Evolutionary conservation across 805 yeast species (phyloP).

Genomic region (Maudiozyma bulderi): DNA sequence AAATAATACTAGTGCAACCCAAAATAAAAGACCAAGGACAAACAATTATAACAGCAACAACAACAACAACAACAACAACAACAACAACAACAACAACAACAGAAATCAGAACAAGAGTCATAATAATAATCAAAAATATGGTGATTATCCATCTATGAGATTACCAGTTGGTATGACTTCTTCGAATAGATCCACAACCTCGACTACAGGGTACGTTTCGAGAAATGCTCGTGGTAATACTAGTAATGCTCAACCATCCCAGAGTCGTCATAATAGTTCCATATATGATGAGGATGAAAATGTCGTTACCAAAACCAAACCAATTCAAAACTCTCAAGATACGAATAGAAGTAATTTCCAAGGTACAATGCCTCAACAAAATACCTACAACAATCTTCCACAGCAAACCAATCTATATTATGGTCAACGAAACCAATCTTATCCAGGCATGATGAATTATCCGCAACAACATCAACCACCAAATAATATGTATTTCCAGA

Average conservation of each 20-base stretch:
- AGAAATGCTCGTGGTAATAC: conserved; percentile 4
- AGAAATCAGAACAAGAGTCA: not conserved
- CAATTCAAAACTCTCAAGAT: too few species aligned
- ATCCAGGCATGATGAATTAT: too few species aligned
- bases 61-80: not conserved
- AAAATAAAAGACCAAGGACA: conserved; percentile 1
- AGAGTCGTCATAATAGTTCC: not conserved
- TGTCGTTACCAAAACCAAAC: not conserved
- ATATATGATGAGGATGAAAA: not conserved
- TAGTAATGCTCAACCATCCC: not conserved
- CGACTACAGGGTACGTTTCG: conserved; percentile 5
- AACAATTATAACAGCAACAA: not conserved
- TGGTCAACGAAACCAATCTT: too few species aligned
- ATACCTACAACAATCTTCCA: too few species aligned
- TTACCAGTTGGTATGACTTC: conserved; percentile 10
- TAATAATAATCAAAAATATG: not conserved
- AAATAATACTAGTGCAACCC: conserved; percentile 5
- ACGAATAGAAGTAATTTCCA: too few species aligned
- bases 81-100: not conserved
- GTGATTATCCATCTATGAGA: conserved; percentile 7
- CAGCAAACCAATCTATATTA: too few species aligned
- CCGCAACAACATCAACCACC: too few species aligned
- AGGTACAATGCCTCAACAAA: too few species aligned
- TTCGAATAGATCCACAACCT: not conserved
- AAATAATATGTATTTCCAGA: not conserved